phyloP scores from a whole-genome alignment of 352 stramenopile genomes.

The Blastocystis sp. region DNA sequence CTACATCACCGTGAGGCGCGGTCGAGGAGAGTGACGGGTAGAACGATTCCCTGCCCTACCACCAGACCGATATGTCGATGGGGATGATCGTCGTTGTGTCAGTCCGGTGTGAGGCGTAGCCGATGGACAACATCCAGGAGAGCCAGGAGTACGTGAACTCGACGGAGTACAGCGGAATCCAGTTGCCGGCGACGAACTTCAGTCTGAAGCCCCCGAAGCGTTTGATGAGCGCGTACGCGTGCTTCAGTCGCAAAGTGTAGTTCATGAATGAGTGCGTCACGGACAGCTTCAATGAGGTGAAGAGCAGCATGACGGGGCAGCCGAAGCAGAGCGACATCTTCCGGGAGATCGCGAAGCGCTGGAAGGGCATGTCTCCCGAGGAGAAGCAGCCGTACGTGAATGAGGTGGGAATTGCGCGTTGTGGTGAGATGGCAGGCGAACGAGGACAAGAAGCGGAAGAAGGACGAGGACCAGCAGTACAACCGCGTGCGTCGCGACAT shows the following conservation, averaged over 20 bases:
- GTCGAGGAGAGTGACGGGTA: background rate
- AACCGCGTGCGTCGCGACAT: constrained; percentile 46
- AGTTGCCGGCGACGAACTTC: background rate
- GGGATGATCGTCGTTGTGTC: background rate
- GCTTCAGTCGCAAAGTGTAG: constrained; percentile 74
- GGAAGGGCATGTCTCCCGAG: background rate
- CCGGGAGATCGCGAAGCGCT: constrained; percentile 38
- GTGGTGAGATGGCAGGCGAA: background rate
- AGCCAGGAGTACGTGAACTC: constrained; percentile 2
- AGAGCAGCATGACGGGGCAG: background rate
- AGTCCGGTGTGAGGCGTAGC: background rate
- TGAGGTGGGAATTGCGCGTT: constrained; percentile 6
- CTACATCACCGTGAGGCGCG: constrained; percentile 1
- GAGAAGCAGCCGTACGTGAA: constrained; percentile 70
- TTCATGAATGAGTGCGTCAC: background rate
- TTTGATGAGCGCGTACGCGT: constrained; percentile 56
- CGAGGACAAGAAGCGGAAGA: constrained; percentile 56
- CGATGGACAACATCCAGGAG: constrained; percentile 47
- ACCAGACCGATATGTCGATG: constrained; percentile 22
- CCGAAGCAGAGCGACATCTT: constrained; percentile 74
- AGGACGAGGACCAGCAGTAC: constrained; percentile 56
- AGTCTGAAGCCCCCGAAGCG: constrained; percentile 68
- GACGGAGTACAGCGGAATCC: background rate
- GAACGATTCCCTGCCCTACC: constrained; percentile 11
- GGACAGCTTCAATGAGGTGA: constrained; percentile 37